Base-by-base conservation (phyloP, 192 early-diverging fungal species). In the Martensiomyces pterosporus region DNA sequence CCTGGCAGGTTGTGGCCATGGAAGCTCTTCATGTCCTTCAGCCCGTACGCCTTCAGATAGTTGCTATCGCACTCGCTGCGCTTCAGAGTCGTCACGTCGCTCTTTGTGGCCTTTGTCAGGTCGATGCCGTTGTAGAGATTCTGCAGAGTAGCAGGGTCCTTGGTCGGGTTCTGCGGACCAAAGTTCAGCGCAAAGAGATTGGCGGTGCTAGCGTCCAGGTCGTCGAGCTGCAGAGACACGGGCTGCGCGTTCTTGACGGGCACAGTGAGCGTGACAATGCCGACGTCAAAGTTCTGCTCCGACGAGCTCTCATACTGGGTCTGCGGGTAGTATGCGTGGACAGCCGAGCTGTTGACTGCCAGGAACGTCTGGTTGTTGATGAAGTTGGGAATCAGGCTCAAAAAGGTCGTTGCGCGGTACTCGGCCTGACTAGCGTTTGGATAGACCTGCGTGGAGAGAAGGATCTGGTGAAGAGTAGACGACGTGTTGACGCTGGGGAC, bases 261-360 rank as follows among this genome's bases (percentile, higher is more conserved):
- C 25, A 46, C 49, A 25, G 49, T 55, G 24, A 73, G 58, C 3
- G 63, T 57, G 33, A 73, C 37, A 23, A 73, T 41, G 13, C 63
- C 69, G 3, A 73, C 69, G 29, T 73, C 64, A 73, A 66, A 73
- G 51, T 73, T 73, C 24, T 62, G 57, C 63, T 54, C 42, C 3
- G 69, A 39, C 9, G 42, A 5, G 21, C 62, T 55, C 19, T 35
- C 37, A 12, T 61, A 57, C 54, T 73, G 63, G 55, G 58, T 73
- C 49, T 73, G 69, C 22, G 69, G 50, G 19, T 62, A 73, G 50
- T 73, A 73, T 15, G 69, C 63, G 26, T 73, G 69, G 1, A 58
- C 69, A 5, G 50, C 49, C 10, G 69, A 52, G 16, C 49, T 54
- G 32, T 61, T 57, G 17, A 66, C 69, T 0, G 49, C 63, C 19